Conservation (phyloP, 1,284 basidiomycete species). For the Neolentinus lepideus region DNA sequence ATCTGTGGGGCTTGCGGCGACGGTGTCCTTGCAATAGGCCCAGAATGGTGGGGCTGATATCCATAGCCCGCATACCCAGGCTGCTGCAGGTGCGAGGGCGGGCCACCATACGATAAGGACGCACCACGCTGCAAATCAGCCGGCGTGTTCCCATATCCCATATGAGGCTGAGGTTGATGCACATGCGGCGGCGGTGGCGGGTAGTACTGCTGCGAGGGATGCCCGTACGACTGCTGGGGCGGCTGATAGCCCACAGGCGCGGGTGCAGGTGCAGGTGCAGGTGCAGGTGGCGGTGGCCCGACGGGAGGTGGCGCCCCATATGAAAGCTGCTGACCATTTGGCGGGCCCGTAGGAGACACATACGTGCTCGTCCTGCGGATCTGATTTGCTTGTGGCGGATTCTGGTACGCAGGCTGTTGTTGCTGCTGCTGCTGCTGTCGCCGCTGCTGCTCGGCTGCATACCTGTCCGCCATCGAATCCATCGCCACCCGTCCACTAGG, state of each 20-base stretch:
- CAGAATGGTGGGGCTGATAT: neutral
- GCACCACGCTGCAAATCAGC: conserved; percentile 10
- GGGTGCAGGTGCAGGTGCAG: neutral
- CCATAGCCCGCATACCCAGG: conserved; percentile 19
- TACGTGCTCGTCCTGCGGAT: conserved; percentile 3
- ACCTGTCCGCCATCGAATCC: conserved; percentile 71
- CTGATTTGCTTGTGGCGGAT: conserved; percentile 16
- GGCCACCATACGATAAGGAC: conserved; percentile 4
- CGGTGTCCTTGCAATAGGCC: neutral
- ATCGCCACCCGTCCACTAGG: conserved; percentile 71
- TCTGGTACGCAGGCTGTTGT: conserved; percentile 15
- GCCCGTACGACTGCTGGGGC: conserved; percentile 11
- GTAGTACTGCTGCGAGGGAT: conserved; percentile 13
- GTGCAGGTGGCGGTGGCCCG: neutral
- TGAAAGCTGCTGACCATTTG: neutral
- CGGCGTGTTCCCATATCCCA: conserved; percentile 9
- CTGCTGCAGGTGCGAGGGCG: conserved; percentile 9
- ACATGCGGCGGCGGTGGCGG: conserved; percentile 16
- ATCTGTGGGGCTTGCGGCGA: conserved; percentile 5
- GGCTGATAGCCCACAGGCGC: conserved; percentile 2
- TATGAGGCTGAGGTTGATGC: conserved; percentile 12
- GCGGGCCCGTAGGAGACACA: neutral
- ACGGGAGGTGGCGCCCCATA: neutral
- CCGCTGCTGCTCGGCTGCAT: conserved; percentile 26
- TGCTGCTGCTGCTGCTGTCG: conserved; percentile 15